phyloP scores from a whole-genome alignment of 2,329 filamentous ascomycete genomes.

The Cytospora schulzeri region DNA sequence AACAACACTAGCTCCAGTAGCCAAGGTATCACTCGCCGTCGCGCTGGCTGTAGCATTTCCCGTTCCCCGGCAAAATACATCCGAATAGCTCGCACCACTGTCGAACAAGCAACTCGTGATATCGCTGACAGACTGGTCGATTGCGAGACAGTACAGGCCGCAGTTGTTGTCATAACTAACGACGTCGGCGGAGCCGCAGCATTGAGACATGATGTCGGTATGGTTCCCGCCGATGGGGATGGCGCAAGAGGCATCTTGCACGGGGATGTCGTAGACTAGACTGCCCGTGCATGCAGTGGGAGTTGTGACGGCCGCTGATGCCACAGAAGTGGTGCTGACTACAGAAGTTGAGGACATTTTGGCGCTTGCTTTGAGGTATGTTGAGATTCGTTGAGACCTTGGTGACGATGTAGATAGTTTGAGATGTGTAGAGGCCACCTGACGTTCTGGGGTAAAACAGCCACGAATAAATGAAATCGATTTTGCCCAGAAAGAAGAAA shows the following conservation, averaged over 20 bases:
- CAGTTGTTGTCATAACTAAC: slow-evolving; percentile 39
- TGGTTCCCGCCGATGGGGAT: slow-evolving; percentile 43
- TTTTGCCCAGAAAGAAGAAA: too few relatives aligned
- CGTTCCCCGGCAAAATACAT: slow-evolving; percentile 44
- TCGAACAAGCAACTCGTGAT: slow-evolving; percentile 41
- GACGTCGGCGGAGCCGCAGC: slow-evolving; percentile 38
- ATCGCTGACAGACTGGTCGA: slow-evolving; percentile 40
- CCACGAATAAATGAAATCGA: not conserved
- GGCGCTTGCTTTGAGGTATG: not conserved
- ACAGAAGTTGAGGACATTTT: slow-evolving; percentile 15
- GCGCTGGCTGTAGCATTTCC: slow-evolving; percentile 41
- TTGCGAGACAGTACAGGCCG: slow-evolving; percentile 49
- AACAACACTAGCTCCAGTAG: slow-evolving; percentile 34
- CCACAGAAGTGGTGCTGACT: slow-evolving; percentile 2
- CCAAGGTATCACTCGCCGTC: slow-evolving; percentile 28
- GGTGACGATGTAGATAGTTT: not conserved
- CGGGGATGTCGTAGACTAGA: slow-evolving; percentile 46
- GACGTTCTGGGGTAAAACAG: not conserved
- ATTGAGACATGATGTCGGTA: slow-evolving; percentile 39
- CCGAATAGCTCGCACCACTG: slow-evolving; percentile 36
- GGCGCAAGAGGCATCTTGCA: slow-evolving; percentile 48
- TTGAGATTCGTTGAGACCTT: not conserved
- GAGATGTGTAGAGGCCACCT: not conserved
- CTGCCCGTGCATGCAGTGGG: slow-evolving; percentile 17
- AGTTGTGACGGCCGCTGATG: slow-evolving; percentile 7